Conservation (phyloP, 1,284 basidiomycete species). For the Apiotrichum gamsii region DNA sequence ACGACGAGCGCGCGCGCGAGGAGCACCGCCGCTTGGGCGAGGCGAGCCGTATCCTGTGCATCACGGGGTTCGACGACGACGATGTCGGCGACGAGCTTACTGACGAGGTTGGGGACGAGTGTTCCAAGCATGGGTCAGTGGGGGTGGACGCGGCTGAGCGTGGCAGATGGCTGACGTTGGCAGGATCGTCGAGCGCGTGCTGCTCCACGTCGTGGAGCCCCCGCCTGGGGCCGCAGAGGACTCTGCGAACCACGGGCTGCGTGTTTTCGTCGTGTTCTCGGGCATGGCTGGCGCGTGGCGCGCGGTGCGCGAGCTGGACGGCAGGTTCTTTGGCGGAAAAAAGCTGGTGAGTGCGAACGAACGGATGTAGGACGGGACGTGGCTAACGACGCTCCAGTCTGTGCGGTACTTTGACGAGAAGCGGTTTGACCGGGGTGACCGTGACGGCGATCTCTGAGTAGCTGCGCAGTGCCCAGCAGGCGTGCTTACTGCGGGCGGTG, state of each 20-base stretch:
- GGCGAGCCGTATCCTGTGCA: conserved; percentile 75
- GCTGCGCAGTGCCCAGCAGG: no score
- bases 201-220: conserved; percentile 70
- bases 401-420: conserved; percentile 75
- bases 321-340: conserved; percentile 80
- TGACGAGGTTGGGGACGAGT: conserved; percentile 70
- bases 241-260: no score
- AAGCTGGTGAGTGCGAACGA: conserved; percentile 57
- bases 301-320: conserved; percentile 82
- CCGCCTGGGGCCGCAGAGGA: conserved; percentile 58
- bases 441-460: conserved; percentile 32
- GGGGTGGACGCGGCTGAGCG: no score
- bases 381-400: conserved; percentile 37
- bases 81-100: conserved; percentile 76
- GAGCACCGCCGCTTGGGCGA: conserved; percentile 75
- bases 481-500: no score
- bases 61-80: conserved; percentile 83
- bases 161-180: conserved; percentile 13
- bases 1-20: conserved; percentile 61
- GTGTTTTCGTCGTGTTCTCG: conserved; percentile 77
- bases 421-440: conserved; percentile 49
- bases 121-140: conserved; percentile 54
- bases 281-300: conserved; percentile 92
- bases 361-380: not conserved
- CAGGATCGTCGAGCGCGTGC: conserved; percentile 79